Percentiles rank a stretch among this genome's conserved stretches.
phyloP scores from a whole-genome alignment of 768 basidiomycete species.

The Lactarius akahatsu region DNA sequence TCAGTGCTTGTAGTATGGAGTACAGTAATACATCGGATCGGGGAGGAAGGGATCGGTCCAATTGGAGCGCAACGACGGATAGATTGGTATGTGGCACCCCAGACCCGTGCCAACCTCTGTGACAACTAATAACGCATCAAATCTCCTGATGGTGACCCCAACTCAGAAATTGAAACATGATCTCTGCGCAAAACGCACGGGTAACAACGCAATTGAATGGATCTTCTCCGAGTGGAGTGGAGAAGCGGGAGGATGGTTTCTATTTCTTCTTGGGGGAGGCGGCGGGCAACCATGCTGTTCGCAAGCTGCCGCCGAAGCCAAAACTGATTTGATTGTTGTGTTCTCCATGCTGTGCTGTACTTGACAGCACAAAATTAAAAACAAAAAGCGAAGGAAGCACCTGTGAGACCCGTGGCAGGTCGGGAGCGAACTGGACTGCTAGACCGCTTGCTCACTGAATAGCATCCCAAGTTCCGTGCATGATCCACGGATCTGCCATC shows the following conservation, averaged over 20 bases:
- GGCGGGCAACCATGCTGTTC: neutral
- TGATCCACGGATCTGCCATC: slow-evolving; percentile 1
- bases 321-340: neutral
- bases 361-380: too few relatives aligned
- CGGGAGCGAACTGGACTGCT: neutral
- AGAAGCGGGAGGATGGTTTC: neutral
- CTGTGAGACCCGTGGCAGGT: neutral
- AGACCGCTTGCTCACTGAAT: too few relatives aligned
- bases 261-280: neutral
- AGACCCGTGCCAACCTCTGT: neutral
- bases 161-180: neutral
- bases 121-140: neutral
- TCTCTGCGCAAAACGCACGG: neutral
- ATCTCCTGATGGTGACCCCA: neutral
- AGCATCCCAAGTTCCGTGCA: neutral
- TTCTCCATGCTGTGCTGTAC: too few relatives aligned
- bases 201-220: neutral
- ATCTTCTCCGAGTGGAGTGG: neutral
- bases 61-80: neutral
- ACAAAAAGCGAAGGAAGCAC: neutral
- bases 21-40: neutral
- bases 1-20: neutral
- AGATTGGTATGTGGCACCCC: neutral
- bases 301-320: neutral
- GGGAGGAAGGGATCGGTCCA: neutral